phyloP scores from a whole-genome alignment of 2,329 filamentous ascomycete species.

The Knufia fluminis region DNA sequence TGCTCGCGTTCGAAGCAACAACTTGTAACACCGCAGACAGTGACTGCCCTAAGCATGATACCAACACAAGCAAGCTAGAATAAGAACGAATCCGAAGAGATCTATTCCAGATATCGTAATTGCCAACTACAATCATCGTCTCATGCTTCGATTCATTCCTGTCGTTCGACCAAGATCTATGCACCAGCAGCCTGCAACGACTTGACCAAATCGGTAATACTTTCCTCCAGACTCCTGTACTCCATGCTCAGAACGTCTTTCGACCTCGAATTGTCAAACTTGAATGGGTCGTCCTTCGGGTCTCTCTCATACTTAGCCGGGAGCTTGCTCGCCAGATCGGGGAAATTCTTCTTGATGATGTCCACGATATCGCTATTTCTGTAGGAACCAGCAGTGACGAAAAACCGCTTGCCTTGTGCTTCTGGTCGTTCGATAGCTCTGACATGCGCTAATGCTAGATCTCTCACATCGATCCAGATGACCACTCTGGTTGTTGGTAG shows the following conservation, averaged over 20 bases:
- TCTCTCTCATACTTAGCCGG: conserved; percentile 46
- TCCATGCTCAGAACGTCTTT: conserved; percentile 33
- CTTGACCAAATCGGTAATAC: conserved; percentile 37
- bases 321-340: conserved; percentile 33
- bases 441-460: conserved; percentile 41
- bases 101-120: no score
- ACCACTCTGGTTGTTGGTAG: conserved; percentile 43
- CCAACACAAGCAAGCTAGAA: no score
- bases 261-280: conserved; percentile 33
- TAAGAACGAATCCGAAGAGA: no score
- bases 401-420: conserved; percentile 39
- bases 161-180: no score
- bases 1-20: no score
- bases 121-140: no score
- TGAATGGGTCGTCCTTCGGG: conserved; percentile 44
- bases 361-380: conserved; percentile 36
- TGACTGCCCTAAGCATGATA: no score
- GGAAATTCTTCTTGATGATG: conserved; percentile 34
- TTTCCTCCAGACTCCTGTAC: conserved; percentile 32
- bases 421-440: conserved; percentile 38
- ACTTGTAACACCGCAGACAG: no score
- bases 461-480: conserved; percentile 48
- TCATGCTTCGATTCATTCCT: no score
- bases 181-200: conserved; percentile 49
- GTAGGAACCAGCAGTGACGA: conserved; percentile 34